These are phyloP conservation scores for Cenchrus americanus DNA, from an alignment of 176 grass and related monocot species.

Conservation along the genomic window DNA sequence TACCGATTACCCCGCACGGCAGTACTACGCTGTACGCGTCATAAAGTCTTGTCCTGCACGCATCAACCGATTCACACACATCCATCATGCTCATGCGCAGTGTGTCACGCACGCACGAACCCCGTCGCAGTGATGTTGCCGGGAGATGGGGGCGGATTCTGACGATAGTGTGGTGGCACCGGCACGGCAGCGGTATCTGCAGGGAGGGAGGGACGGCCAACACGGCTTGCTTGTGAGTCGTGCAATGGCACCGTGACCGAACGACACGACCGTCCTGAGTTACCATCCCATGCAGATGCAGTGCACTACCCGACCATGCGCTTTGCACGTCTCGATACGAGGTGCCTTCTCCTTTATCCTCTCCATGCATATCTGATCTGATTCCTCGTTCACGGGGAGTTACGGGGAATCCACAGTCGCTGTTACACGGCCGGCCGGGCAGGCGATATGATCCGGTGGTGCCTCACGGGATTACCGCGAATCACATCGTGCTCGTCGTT, in stretches of 20 bases:
- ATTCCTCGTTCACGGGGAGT: conserved; percentile 13
- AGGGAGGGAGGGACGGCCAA: not conserved
- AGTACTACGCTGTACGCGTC: conserved; percentile 24
- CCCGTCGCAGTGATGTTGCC: conserved; percentile 10
- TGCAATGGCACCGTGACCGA: not conserved
- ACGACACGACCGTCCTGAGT: not conserved
- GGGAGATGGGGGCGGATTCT: not conserved
- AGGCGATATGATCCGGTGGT: not conserved
- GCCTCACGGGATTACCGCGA: conserved; percentile 19
- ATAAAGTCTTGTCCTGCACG: conserved; percentile 33
- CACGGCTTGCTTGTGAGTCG: not conserved
- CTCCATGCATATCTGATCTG: not conserved
- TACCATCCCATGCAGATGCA: not conserved
- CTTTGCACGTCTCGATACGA: not conserved
- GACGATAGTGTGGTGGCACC: not conserved
- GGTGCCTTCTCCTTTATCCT: not conserved
- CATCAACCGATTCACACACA: conserved; percentile 5
- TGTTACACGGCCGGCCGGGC: not conserved
- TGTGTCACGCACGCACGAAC: not conserved
- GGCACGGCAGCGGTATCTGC: not conserved
- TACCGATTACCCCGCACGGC: not conserved
- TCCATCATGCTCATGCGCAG: not conserved
- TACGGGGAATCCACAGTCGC: not conserved
- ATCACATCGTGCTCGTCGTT: not conserved
- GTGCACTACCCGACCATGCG: not conserved